A percentile compares a stretch with the other conserved stretches of the same genome.
Evolutionary conservation across 2,329 filamentous ascomycete species (phyloP).

Genomic region (Orbilia quercus): DNA sequence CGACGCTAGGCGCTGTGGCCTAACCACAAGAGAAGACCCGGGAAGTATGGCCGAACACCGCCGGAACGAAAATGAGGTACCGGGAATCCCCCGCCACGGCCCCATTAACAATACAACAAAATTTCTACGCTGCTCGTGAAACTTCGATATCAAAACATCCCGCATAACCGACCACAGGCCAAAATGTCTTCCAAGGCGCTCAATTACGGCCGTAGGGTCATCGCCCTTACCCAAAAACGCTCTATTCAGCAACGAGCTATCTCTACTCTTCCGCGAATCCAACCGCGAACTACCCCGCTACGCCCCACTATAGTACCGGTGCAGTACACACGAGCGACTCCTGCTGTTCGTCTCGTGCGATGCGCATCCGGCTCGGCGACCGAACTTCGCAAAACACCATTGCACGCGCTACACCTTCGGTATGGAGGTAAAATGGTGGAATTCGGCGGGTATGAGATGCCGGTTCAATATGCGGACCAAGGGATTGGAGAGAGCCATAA

Average conservation of each 20-base stretch:
- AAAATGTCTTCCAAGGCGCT: conserved; percentile 46
- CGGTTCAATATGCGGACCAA: conserved; percentile 83
- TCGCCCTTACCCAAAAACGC: conserved; percentile 31
- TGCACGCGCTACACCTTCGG: conserved; percentile 81
- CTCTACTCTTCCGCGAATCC: conserved; percentile 27
- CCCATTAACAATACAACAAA: conserved; percentile 17
- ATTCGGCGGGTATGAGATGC: conserved; percentile 95
- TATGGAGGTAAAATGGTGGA: conserved; percentile 92
- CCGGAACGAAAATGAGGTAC: conserved; percentile 2
- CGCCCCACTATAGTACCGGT: conserved; percentile 5
- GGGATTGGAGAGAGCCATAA: conserved; percentile 85
- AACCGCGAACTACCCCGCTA: conserved; percentile 26
- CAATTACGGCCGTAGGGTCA: conserved; percentile 36
- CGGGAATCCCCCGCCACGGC: conserved; percentile 27
- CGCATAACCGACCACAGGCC: background rate
- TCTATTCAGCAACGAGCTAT: conserved; percentile 37
- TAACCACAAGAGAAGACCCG: too few relatives aligned
- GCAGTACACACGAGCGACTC: conserved; percentile 4
- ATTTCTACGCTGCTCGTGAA: conserved; percentile 9
- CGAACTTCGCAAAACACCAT: conserved; percentile 72
- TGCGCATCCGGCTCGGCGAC: conserved; percentile 47
- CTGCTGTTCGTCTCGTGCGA: conserved; percentile 20
- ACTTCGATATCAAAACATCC: background rate
- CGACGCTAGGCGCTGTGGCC: too few relatives aligned
- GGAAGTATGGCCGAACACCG: conserved; percentile 33